Percentiles rank a stretch among this genome's conserved stretches.
Conservation (phyloP, 2,329 filamentous ascomycete genomes). For the Fusarium setosum region DNA sequence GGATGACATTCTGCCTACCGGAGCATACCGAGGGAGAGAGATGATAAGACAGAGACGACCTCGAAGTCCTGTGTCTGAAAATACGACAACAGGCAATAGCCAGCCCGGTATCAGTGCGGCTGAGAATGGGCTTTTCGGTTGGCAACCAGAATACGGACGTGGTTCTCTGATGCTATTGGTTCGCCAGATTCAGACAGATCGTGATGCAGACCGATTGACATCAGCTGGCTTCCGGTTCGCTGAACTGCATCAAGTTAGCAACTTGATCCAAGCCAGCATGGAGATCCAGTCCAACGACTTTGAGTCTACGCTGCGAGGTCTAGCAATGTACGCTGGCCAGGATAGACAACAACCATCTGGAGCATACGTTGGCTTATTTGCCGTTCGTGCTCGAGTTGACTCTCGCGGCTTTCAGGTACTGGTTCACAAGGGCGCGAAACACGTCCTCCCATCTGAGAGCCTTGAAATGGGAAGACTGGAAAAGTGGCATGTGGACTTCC, state of each 20-base stretch:
- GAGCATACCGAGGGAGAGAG: conserved; percentile 44
- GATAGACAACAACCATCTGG: conserved; percentile 60
- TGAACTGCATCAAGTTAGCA: conserved; percentile 72
- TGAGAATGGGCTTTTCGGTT: conserved; percentile 51
- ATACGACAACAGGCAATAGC: conserved; percentile 9
- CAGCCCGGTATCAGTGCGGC: conserved; percentile 45
- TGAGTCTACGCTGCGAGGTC: conserved; percentile 68
- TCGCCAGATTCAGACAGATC: conserved; percentile 65
- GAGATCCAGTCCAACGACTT: conserved; percentile 75
- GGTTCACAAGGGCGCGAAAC: conserved; percentile 65
- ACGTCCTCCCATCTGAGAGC: conserved; percentile 69
- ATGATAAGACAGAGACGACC: conserved; percentile 24
- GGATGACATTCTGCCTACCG: conserved; percentile 79
- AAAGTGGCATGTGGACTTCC: conserved; percentile 64
- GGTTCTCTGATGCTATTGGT: conserved; percentile 86
- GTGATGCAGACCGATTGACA: conserved; percentile 72
- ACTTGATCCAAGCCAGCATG: conserved; percentile 77
- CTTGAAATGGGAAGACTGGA: conserved; percentile 65
- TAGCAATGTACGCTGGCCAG: conserved; percentile 68
- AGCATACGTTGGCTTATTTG: conserved; percentile 68
- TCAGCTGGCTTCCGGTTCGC: conserved; percentile 84
- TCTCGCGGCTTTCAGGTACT: conserved; percentile 70
- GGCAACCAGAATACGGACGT: conserved; percentile 63
- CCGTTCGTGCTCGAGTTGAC: conserved; percentile 61
- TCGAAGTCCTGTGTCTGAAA: conserved; percentile 13